phyloP scores from a whole-genome alignment of 2,329 filamentous ascomycete species.

The Massarina eburnea region DNA sequence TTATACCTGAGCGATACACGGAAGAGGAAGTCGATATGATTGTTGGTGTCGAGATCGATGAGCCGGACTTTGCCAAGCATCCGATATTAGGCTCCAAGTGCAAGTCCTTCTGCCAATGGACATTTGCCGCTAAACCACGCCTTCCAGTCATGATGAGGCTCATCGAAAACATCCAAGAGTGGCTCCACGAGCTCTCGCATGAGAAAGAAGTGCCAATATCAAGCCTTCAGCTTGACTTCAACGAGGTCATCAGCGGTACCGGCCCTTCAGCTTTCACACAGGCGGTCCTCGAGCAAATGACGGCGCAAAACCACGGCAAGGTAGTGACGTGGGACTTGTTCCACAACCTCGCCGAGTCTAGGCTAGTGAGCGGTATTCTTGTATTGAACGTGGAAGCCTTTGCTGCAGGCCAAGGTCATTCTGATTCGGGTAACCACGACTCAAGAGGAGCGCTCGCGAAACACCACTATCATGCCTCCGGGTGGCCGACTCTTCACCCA shows the following conservation, averaged over 20 bases:
- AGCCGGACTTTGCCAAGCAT: conserved; percentile 65
- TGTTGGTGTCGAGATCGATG: conserved; percentile 70
- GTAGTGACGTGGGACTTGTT: conserved; percentile 64
- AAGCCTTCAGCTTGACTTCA: conserved; percentile 68
- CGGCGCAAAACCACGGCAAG: conserved; percentile 46
- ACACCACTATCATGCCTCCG: conserved; percentile 74
- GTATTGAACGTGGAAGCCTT: conserved; percentile 73
- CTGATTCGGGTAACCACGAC: conserved; percentile 70
- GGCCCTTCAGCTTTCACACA: conserved; percentile 70
- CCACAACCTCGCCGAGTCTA: conserved; percentile 67
- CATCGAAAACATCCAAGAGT: conserved; percentile 68
- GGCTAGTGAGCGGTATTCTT: conserved; percentile 63
- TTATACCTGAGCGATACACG: conserved; percentile 65
- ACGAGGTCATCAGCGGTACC: conserved; percentile 73
- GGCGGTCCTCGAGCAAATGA: conserved; percentile 67
- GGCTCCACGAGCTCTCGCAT: conserved; percentile 62
- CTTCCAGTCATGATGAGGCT: conserved; percentile 69
- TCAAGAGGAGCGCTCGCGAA: conserved; percentile 67
- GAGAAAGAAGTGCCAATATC: conserved; percentile 61
- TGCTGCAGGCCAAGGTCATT: conserved; percentile 72
- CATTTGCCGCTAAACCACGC: conserved; percentile 68
- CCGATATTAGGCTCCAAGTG: conserved; percentile 69
- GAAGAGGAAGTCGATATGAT: conserved; percentile 70
- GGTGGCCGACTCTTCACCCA: conserved; percentile 68
- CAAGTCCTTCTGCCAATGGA: conserved; percentile 74